Base-by-base conservation (phyloP, 2,329 filamentous ascomycete species). In the Rutstroemia sp. region DNA sequence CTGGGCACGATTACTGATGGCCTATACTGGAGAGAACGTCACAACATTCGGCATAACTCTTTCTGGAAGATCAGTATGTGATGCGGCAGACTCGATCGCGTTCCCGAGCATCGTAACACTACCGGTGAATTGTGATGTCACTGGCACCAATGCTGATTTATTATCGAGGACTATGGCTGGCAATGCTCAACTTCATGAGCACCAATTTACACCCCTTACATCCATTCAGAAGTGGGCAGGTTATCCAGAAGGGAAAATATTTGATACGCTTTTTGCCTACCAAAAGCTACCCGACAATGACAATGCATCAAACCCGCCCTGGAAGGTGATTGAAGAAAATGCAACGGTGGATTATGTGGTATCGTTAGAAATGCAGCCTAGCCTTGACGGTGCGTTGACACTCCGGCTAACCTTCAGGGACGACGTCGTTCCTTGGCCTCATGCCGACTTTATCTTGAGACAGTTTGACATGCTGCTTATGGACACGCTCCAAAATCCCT, bases 81-180 rank as follows among this genome's bases (percentile, higher is more conserved):
- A 85, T 4, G 73, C 77, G n/a, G 81, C 84, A 0, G 75, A 79
- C 17, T 68, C 76, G 5, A 78, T 80, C 4, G 77, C 82, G 0
- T 88, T 96, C 51, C 92, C 92, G 0, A 92, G 88, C 67, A 82
- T 96, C 55, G 85, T 86, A 0, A 96, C 91, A 0, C 70, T 96
- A 2, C 92, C 92, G 0, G 78, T 94, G 0, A 69, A 85, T 10
- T 80, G 81, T n/a, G 69, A 75, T 21, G 77, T 87, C 17, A 67
- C 68, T 1, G 67, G 75, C 0, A 79, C 77, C 0, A 86, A 87
- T 57, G 61, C 64, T 1, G 73, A 80, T 1, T 70, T 92, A 8
- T 67, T 95, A 3, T 63, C 76, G 5, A 71, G 75, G 14, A 85
- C 91, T 71, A 84, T 91, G 75, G 70, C 74, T 0, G 81, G 81